Percentiles rank a stretch among this genome's conserved stretches.
Conservation (phyloP, 345 rosid species). For the Hibiscus tridactylites region DNA sequence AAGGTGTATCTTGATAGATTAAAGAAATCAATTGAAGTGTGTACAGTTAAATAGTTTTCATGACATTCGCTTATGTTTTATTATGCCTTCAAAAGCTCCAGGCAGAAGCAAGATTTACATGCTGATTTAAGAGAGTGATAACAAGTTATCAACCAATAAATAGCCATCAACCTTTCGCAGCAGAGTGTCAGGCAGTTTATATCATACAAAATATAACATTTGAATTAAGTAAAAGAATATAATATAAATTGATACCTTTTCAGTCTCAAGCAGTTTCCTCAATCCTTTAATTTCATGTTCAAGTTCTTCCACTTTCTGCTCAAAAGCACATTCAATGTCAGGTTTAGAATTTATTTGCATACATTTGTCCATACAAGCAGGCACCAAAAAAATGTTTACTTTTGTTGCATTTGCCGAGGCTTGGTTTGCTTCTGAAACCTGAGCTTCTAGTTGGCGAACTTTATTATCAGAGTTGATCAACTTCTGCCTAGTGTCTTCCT, state of each 20-base stretch:
- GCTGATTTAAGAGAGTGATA: not conserved
- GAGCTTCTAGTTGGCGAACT: conserved; percentile 86
- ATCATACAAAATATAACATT: not conserved
- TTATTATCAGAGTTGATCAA: conserved; percentile 73
- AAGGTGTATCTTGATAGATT: not conserved
- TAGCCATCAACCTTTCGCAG: not conserved
- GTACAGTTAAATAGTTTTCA: not conserved
- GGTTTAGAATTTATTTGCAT: conserved; percentile 2
- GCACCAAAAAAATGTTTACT: conserved; percentile 26
- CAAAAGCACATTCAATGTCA: conserved; percentile 16
- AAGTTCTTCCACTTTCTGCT: conserved; percentile 78
- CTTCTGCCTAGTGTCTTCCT: conserved; percentile 88
- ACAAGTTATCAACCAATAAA: not conserved
- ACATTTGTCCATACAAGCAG: not conserved
- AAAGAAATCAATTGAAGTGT: too few species aligned
- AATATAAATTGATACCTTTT: conserved; percentile 58
- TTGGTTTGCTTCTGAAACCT: conserved; percentile 62
- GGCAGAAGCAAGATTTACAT: not conserved
- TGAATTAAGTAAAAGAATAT: conserved; percentile 1
- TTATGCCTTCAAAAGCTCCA: not conserved
- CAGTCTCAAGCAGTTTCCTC: conserved; percentile 65
- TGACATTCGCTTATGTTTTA: not conserved
- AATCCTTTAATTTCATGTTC: conserved; percentile 48
- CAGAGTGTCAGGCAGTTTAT: not conserved
- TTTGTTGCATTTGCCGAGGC: conserved; percentile 55